Base-by-base conservation (phyloP, 495 filamentous ascomycete species). In the Aspergillus haitiensis region DNA sequence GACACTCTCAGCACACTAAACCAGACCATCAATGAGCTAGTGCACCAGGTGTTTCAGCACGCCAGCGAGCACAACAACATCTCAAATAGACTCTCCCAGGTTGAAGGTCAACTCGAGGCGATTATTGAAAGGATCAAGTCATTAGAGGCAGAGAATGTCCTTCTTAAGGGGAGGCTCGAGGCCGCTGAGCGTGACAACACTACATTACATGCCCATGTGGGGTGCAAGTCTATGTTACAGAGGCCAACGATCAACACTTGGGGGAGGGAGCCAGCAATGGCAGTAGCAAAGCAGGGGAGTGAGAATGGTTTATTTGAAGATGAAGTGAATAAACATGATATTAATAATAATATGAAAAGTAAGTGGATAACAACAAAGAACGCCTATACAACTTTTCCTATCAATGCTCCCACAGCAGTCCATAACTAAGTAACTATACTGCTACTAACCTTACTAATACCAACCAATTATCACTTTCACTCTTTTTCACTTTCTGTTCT, bases 1-100 rank as follows among this genome's bases (percentile, higher is more conserved):
- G 42, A 52, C n/a, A 61, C 60, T 3, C 47, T 67, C 0, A 11
- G 51, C 9, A 9, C 15, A 1, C 51, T 69, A 12, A 40, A 55
- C 7, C 45, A 52, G 7, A 52, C 15, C 5, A 40, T 69, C 7
- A 40, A 59, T 9, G 31, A 58, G 13, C 27, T 65, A 8, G 49
- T 37, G 5, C 15, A 54, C n/a, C 62, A 56, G 16, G 34, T 65
- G 0, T 6, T 49, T 9, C n/a, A 37, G 37, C 52, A 44, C 10
- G 32, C 35, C 8, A 32, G 33, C 9, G 35, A 55, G 34, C 32
- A 34, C 35, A 51, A 11, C 54, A 40, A 34, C 31, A n/a, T 2
- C 6, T 3, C 32, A 6, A 50, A 31, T 6, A 51, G 34, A 13
- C 21, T 51, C 7, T 7, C 11, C 18, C 27, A 11, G n/a, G n/a